Conservation (phyloP, 1,139 yeast species). For the Kodamaea arcana region DNA sequence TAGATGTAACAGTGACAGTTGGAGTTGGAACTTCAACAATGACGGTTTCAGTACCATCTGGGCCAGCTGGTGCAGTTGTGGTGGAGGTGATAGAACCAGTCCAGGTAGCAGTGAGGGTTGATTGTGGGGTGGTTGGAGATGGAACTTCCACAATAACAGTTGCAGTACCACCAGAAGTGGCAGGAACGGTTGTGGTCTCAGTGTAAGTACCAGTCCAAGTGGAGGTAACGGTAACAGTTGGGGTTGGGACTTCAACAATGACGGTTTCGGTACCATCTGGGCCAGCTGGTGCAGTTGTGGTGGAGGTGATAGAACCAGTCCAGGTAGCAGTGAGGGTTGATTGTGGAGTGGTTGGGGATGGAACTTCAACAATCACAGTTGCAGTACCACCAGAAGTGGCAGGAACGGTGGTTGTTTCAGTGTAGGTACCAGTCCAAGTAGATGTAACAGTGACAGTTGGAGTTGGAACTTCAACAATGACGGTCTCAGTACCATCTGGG, state of each 20-base stretch:
- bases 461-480: slow-evolving; percentile 16
- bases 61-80: slow-evolving; percentile 5
- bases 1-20: slow-evolving; percentile 12
- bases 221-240: slow-evolving; percentile 8
- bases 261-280: slow-evolving; percentile 5
- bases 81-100: slow-evolving; percentile 3
- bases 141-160: slow-evolving; percentile 12
- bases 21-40: slow-evolving; percentile 4
- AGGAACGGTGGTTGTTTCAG: slow-evolving; percentile 7
- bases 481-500: slow-evolving; percentile 11
- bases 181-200: slow-evolving; percentile 7
- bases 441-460: slow-evolving; percentile 9
- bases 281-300: slow-evolving; percentile 8
- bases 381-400: slow-evolving; percentile 9
- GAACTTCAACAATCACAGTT: slow-evolving; percentile 11
- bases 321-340: slow-evolving; percentile 10
- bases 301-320: slow-evolving; percentile 7
- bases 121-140: slow-evolving; percentile 10
- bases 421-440: slow-evolving; percentile 6
- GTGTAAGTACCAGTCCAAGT: slow-evolving; percentile 2
- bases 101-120: slow-evolving; percentile 15
- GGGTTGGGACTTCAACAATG: slow-evolving; percentile 10
- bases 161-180: slow-evolving; percentile 13
- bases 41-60: slow-evolving; percentile 5
- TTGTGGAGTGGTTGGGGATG: slow-evolving; percentile 7